Conservation (phyloP, 805 yeast species). For the Ogataea nakhonphanomensis region DNA sequence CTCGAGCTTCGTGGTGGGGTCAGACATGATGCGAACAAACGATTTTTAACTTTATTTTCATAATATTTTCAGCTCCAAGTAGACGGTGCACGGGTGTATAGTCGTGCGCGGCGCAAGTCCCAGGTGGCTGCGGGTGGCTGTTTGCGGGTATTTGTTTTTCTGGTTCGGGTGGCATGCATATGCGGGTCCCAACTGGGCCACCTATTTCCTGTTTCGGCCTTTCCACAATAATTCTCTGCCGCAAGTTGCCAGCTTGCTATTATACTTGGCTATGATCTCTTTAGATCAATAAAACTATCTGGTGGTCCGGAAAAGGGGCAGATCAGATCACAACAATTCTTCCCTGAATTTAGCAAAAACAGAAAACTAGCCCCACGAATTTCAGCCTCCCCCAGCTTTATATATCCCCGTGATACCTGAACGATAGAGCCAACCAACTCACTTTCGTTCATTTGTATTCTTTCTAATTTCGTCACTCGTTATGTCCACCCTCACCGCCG, state of each 20-base stretch:
- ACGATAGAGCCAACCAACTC: conserved; percentile 1
- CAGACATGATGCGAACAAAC: conserved; percentile 4
- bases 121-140: conserved; percentile 5
- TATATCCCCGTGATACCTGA: conserved; percentile 5
- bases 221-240: conserved; percentile 3
- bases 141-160: conserved; percentile 12
- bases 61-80: not conserved
- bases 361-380: conserved; percentile 19
- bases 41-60: not conserved
- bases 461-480: conserved; percentile 3
- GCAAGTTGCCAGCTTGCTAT: conserved; percentile 3
- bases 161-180: conserved; percentile 15
- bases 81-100: no score
- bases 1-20: conserved; percentile 25
- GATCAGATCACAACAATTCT: conserved; percentile 18
- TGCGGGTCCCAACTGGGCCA: conserved; percentile 3
- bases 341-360: conserved; percentile 20
- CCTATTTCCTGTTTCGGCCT: conserved; percentile 4
- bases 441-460: conserved; percentile 1
- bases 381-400: conserved; percentile 8
- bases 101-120: no score
- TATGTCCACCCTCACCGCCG: conserved; percentile 21
- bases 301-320: conserved; percentile 12
- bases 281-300: conserved; percentile 16
- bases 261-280: conserved; percentile 10